Evolutionary conservation across 208 protist genomes (phyloP).

Genomic region (Kentomonas sorsogonicus): DNA sequence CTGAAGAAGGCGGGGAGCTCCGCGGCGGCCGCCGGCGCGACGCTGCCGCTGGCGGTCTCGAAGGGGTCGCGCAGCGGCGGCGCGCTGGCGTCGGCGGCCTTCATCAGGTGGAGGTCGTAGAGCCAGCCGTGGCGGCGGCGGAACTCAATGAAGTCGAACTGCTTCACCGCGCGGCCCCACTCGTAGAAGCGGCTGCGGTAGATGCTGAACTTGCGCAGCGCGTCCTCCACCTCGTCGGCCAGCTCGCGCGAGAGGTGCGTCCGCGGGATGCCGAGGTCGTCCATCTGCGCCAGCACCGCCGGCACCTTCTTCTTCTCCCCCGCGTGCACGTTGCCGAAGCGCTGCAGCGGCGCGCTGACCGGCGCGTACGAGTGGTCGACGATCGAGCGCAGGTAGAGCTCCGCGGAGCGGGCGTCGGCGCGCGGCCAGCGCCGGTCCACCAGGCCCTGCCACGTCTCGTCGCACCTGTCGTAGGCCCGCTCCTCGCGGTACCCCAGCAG

Average conservation of each 20-base stretch:
- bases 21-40: slow-evolving; percentile 40
- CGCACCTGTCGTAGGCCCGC: slow-evolving; percentile 61
- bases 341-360: slow-evolving; percentile 55
- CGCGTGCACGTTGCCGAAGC: slow-evolving; percentile 70
- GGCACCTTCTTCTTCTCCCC: slow-evolving; percentile 89
- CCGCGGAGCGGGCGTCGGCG: slow-evolving; percentile 56
- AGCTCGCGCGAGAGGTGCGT: slow-evolving; percentile 73
- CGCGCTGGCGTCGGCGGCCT: slow-evolving; percentile 47
- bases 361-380: slow-evolving; percentile 84
- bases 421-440: slow-evolving; percentile 80
- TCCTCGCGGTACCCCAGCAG: slow-evolving; percentile 76
- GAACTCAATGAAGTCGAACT: slow-evolving; percentile 90
- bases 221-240: slow-evolving; percentile 84
- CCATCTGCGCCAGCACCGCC: slow-evolving; percentile 74
- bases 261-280: slow-evolving; percentile 75
- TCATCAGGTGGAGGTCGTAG: slow-evolving; percentile 84
- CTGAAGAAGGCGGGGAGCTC: slow-evolving; percentile 79
- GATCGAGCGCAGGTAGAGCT: slow-evolving; percentile 85
- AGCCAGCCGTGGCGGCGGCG: slow-evolving; percentile 84
- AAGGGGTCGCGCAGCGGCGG: slow-evolving; percentile 64
- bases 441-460: slow-evolving; percentile 77
- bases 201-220: slow-evolving; percentile 77
- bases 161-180: slow-evolving; percentile 86
- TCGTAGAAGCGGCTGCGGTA: slow-evolving; percentile 77
- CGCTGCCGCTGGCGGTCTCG: slow-evolving; percentile 46